These are phyloP conservation scores for Aspergillus aculeatus DNA, from an alignment of 2,329 filamentous ascomycete genomes.

Conservation along the genomic window DNA sequence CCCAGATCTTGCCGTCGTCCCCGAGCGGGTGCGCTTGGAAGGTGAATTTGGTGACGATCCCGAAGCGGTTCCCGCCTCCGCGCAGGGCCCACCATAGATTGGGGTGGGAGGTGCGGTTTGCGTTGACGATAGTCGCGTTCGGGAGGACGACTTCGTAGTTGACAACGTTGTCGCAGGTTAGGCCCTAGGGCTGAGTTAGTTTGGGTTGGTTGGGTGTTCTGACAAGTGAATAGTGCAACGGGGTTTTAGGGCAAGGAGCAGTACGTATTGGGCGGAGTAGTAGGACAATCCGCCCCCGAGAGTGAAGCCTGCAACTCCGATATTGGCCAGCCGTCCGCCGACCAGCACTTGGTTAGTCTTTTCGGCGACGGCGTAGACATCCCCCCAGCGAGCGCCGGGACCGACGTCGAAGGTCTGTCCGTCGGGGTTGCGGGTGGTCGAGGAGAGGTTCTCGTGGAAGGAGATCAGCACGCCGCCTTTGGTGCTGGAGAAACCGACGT, in stretches of 20 bases:
- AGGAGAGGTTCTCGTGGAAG: slow-evolving; percentile 13
- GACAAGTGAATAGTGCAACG: too few species aligned
- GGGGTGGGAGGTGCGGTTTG: slow-evolving; percentile 10
- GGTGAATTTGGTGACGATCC: slow-evolving; percentile 16
- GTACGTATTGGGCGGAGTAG: slow-evolving; percentile 17
- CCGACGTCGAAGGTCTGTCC: slow-evolving; percentile 14
- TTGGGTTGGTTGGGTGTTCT: too few species aligned
- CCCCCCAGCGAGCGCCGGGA: slow-evolving; percentile 14
- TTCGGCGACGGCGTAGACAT: slow-evolving; percentile 8
- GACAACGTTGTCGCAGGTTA: slow-evolving; percentile 14
- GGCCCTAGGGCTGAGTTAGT: not conserved
- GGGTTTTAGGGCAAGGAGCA: not conserved
- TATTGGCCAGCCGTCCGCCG: slow-evolving; percentile 12
- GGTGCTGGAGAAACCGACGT: slow-evolving; percentile 11
- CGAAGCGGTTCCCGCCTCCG: slow-evolving; percentile 14
- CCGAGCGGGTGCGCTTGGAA: slow-evolving; percentile 10
- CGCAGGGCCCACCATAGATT: slow-evolving; percentile 16
- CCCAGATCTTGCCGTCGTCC: slow-evolving; percentile 8
- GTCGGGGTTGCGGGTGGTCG: slow-evolving; percentile 7
- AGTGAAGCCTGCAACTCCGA: slow-evolving; percentile 10
- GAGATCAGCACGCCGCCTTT: slow-evolving; percentile 9
- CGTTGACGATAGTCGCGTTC: slow-evolving; percentile 10
- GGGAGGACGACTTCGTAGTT: slow-evolving; percentile 14
- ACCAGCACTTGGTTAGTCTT: slow-evolving; percentile 14
- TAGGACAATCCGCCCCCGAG: slow-evolving; percentile 14